Evolutionary conservation across 257 asterid species (phyloP).

Genomic region (Forsythia suspensa): DNA sequence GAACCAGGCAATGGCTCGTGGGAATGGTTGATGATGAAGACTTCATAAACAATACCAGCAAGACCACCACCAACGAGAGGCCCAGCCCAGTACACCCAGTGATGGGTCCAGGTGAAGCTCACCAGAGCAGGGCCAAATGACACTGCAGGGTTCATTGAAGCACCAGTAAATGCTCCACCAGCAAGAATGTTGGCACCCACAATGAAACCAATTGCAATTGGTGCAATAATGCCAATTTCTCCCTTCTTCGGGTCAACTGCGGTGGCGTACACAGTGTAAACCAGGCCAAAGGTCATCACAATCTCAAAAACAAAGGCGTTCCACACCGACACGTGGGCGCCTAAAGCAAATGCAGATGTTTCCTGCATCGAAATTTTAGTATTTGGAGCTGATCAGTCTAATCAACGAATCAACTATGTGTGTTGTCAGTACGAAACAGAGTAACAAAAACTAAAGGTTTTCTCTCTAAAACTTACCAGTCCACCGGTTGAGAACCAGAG

Average conservation of each 20-base stretch:
- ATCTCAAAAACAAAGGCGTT: conserved; percentile 62
- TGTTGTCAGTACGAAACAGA: too few species aligned
- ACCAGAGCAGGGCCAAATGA: conserved; percentile 71
- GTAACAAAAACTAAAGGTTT: background rate
- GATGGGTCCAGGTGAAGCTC: conserved; percentile 60
- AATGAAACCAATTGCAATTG: conserved; percentile 63
- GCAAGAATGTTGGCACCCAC: conserved; percentile 75
- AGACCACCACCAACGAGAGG: conserved; percentile 62
- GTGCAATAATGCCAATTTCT: conserved; percentile 59
- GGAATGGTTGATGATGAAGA: conserved; percentile 49
- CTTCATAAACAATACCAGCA: conserved; percentile 66
- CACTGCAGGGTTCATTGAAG: conserved; percentile 87
- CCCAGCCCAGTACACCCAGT: conserved; percentile 86
- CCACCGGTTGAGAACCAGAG: conserved; percentile 56
- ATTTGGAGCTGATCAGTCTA: too few species aligned
- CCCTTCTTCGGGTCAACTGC: conserved; percentile 80
- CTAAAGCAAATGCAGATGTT: conserved; percentile 28
- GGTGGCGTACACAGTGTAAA: conserved; percentile 76
- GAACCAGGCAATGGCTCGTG: conserved; percentile 50
- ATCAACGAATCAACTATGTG: too few species aligned
- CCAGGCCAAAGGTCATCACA: conserved; percentile 79
- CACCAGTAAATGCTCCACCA: conserved; percentile 79
- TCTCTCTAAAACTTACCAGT: conserved; percentile 32
- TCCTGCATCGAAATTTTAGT: conserved; percentile 14
- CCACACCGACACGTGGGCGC: conserved; percentile 54